Base-by-base conservation (phyloP, 1,284 basidiomycete species). In the Papiliotrema nemorosa region DNA sequence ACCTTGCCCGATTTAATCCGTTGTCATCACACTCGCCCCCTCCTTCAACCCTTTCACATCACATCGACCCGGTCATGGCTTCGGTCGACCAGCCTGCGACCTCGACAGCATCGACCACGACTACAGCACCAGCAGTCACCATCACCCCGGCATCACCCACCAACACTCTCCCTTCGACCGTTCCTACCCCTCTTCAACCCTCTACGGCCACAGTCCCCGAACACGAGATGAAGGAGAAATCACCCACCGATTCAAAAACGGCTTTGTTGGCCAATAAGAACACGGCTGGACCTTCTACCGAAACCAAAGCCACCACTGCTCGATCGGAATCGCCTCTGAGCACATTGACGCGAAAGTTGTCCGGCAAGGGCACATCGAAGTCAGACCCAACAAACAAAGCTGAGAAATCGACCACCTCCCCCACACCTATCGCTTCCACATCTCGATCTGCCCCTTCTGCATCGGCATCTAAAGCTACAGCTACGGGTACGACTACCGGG, bases 171-270 rank as follows among this genome's bases (percentile, higher is more conserved):
- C 20, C 34, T 6, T 25, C 35, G 3, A 5, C 26, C 26, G 26
- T 21, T 10, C 36, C 20, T 18, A 38, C 12, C 18, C 20, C 36
- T 9, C 9, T 9, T 21, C 36, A 21, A 10, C 36, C 36, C 7
- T 38, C 31, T 9, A 38, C 36, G 12, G 36, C 6, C 14, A 21
- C 10, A 16, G 24, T 40, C n/a, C 27, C 44, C 5, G 4, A 27
- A 18, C 20, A 10, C 16, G 35, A 14, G 22, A 53, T 53, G 47
- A 53, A 53, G 38, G 52, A 53, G 29, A 53, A 53, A 42, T 44
- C 44, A 22, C 52, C 44, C 2, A 54, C 49, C 36, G 52, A 50
- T 24, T 54, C 52, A 12, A 49, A 44, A 20, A 54, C 52, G 9
- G 52, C 52, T 14, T 24, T 54, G 33, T 5, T 53, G 20, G n/a